A percentile compares a stretch with the other conserved stretches of the same genome.
Conservation (phyloP, 805 yeast species). For the Myxozyma udenii region DNA sequence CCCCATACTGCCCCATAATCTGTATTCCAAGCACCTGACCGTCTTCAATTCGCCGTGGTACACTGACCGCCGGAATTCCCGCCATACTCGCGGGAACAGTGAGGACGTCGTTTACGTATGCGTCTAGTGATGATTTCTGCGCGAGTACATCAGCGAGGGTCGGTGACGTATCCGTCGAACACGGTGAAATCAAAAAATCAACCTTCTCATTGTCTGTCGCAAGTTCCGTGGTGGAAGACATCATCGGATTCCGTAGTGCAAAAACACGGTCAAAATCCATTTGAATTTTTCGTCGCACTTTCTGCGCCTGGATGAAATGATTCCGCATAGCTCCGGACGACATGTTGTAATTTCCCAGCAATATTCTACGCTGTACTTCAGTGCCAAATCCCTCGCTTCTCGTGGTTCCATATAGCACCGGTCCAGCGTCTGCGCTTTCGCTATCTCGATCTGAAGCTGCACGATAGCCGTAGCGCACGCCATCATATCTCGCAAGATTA, state of each 20-base stretch:
- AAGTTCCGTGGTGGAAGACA: constrained; percentile 17
- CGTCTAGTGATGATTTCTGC: constrained; percentile 45
- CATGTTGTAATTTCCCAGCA: constrained; percentile 81
- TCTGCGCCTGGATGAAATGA: constrained; percentile 74
- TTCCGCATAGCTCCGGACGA: constrained; percentile 69
- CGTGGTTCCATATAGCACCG: constrained; percentile 53
- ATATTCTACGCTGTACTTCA: constrained; percentile 79
- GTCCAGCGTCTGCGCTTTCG: constrained; percentile 26
- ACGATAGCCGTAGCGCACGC: constrained; percentile 75
- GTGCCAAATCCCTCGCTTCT: constrained; percentile 67
- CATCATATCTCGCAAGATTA: constrained; percentile 85
- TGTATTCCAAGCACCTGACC: constrained; percentile 63
- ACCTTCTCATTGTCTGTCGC: constrained; percentile 42
- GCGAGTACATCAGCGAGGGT: constrained; percentile 46
- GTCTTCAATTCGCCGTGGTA: constrained; percentile 51
- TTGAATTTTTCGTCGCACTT: constrained; percentile 57
- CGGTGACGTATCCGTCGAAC: constrained; percentile 59
- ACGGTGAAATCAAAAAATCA: constrained; percentile 74
- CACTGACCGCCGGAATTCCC: constrained; percentile 79
- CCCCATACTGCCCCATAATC: constrained; percentile 80
- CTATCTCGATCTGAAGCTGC: constrained; percentile 35
- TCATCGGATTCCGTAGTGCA: constrained; percentile 47
- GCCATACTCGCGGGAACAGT: constrained; percentile 90
- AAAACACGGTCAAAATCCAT: constrained; percentile 67
- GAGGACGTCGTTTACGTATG: constrained; percentile 76